Percentiles rank a stretch among this genome's conserved stretches.
Evolutionary conservation across 495 filamentous ascomycete genomes (phyloP).

Genomic region (Aspergillus sparsus): DNA sequence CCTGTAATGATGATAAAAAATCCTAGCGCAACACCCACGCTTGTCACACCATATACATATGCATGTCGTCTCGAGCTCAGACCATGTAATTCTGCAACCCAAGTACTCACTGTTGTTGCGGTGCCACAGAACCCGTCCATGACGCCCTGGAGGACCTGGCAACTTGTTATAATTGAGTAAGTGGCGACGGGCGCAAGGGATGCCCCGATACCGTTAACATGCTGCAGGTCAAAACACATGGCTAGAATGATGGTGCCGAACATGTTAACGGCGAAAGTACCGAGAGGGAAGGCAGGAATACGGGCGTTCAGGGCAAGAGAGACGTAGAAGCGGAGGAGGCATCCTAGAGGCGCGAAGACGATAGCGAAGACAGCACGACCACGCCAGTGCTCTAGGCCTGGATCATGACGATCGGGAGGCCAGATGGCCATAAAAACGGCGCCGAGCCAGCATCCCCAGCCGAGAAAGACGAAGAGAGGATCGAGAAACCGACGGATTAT

Average conservation of each 20-base stretch:
- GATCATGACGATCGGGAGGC: constrained; percentile 63
- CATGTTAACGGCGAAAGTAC: constrained; percentile 86
- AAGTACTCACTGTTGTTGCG: constrained; percentile 90
- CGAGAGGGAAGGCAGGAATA: constrained; percentile 72
- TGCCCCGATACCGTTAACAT: constrained; percentile 40
- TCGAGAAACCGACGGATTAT: constrained; percentile 65
- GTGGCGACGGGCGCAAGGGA: constrained; percentile 19
- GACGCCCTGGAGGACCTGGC: constrained; percentile 80
- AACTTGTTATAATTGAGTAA: constrained; percentile 49
- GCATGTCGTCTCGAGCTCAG: constrained; percentile 61
- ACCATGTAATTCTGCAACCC: constrained; percentile 77
- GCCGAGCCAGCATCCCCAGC: constrained; percentile 74
- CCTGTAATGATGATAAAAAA: constrained; percentile 77
- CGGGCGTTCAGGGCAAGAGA: constrained; percentile 27
- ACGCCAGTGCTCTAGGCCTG: constrained; percentile 59
- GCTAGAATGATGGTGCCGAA: constrained; percentile 66
- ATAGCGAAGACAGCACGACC: constrained; percentile 72
- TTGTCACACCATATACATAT: constrained; percentile 73
- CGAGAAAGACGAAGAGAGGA: constrained; percentile 60
- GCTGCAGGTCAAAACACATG: constrained; percentile 74
- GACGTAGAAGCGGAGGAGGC: constrained; percentile 63
- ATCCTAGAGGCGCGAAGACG: constrained; percentile 84
- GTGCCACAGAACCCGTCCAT: constrained; percentile 92
- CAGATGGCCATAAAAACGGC: constrained; percentile 72
- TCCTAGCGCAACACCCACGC: constrained; percentile 63